Evolutionary conservation across 1,284 basidiomycete species (phyloP).

Genomic region (Cryptococcus deneoformans): DNA sequence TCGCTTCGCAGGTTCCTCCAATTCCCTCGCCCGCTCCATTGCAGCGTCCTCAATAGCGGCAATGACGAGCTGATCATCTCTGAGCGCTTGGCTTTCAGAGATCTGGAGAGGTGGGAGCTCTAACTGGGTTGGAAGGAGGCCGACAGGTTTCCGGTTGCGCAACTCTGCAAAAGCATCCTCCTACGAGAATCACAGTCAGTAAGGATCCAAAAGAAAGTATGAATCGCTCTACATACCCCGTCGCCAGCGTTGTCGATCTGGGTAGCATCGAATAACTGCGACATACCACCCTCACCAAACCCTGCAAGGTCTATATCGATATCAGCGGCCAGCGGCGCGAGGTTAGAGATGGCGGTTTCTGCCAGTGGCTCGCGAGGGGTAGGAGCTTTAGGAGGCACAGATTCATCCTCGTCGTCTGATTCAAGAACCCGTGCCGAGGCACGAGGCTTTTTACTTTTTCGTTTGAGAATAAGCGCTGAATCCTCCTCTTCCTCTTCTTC

Average conservation of each 20-base stretch:
- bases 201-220: not conserved
- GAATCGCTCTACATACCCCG: conserved; percentile 1
- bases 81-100: conserved; percentile 36
- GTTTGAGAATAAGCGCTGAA: conserved; percentile 7
- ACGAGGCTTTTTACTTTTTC: conserved; percentile 5
- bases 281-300: conserved; percentile 26
- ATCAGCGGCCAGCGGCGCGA: not conserved
- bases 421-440: conserved; percentile 16
- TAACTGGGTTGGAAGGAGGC: conserved; percentile 23
- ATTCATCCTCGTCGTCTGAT: conserved; percentile 28
- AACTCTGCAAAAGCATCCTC: conserved; percentile 32
- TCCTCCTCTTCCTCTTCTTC: conserved; percentile 20
- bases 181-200: conserved; percentile 1
- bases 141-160: conserved; percentile 17
- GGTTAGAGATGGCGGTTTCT: not conserved
- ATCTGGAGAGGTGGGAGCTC: conserved; percentile 33
- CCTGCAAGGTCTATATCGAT: conserved; percentile 22
- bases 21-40: conserved; percentile 8
- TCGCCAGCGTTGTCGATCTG: conserved; percentile 15
- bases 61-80: conserved; percentile 41
- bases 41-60: conserved; percentile 29
- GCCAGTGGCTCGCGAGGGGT: conserved; percentile 1
- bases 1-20: conserved; percentile 18
- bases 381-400: not conserved
- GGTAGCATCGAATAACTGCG: conserved; percentile 42